Evolutionary conservation across 148 eudicot genomes (phyloP).

Genomic region (Nepenthes mirabilis): DNA sequence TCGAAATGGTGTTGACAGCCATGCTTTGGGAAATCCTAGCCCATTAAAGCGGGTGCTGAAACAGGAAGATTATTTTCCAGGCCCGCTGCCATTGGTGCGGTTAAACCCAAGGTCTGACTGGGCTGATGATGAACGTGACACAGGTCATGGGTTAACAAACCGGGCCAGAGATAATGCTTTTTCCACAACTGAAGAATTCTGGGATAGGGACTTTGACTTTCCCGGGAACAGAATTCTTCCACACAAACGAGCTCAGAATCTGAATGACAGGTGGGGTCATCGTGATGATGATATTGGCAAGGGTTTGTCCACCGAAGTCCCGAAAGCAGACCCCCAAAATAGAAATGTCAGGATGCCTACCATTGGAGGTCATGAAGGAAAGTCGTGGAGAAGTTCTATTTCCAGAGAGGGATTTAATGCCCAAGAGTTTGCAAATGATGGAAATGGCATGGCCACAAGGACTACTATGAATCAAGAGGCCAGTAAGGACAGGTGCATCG

Average conservation of each 20-base stretch:
- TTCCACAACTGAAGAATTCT: conserved; percentile 46
- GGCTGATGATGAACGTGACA: conserved; percentile 99
- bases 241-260: conserved; percentile 44
- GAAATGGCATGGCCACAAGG: conserved; percentile 23
- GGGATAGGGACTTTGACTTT: conserved; percentile 83
- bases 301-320: conserved; percentile 40
- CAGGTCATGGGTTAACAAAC: conserved; percentile 56
- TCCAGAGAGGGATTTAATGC: conserved; percentile 26
- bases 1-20: conserved; percentile 21
- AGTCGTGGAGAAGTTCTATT: conserved; percentile 36
- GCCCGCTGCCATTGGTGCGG: conserved; percentile 67
- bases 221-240: conserved; percentile 53
- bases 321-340: conserved; percentile 28
- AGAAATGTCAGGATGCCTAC: conserved; percentile 32
- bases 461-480: conserved; percentile 17
- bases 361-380: conserved; percentile 42
- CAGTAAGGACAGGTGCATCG: conserved; percentile 32
- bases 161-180: conserved; percentile 43
- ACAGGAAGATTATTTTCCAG: conserved; percentile 44
- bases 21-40: conserved; percentile 20
- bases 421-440: conserved; percentile 21
- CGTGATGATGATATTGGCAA: conserved; percentile 50
- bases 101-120: conserved; percentile 86
- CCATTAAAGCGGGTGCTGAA: conserved; percentile 30
- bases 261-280: conserved; percentile 43